Base-by-base conservation (phyloP, 2,329 filamentous ascomycete genomes). In the Huntiella decipiens region DNA sequence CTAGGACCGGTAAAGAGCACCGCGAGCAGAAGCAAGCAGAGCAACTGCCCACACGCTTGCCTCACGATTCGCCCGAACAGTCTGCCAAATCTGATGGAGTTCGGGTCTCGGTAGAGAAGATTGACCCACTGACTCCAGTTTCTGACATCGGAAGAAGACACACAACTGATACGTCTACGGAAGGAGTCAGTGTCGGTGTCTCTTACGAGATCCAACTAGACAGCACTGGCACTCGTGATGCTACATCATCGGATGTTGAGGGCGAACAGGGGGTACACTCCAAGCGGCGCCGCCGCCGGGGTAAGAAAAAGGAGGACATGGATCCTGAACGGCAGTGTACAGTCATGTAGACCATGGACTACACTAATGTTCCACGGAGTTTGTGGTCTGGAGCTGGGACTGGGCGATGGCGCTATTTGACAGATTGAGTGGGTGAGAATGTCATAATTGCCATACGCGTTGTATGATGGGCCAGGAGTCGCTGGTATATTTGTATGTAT, bases 281-380 rank as follows among this genome's bases (percentile, higher is more conserved):
- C 4, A 50, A 50, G 37, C 38, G 40, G 22, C 39, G 44, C 4
- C 41, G 32, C 11, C 44, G 44, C 6, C 48, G 48, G 2, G 44
- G 44, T 7, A 50, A 50, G 44, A 50, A 50, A 19, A 39, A 33
- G 37, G 40, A 40, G 31, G 22, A 37, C 12, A 36, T 38, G 8
- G 41, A 47, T 11, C 42, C 42, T 17, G 48, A 50, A 19, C 44
- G 48, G 8, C 48, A 50, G 31, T 50, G 48, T 22, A 5, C 13
- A 7, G 32, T 50, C 12, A 50, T 50, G 48, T 50, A 38, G 43
- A 11, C 10, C n/a, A 17, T 13, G 28, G 10, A 10, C 19, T 39
- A 19, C 22, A 38, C n/a, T 39, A 22, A 7, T 28, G 22, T 28
- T 28, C 8, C 8, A 28, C 22, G 22, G 22, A 28, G 10, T 10